Evolutionary conservation across 2,329 filamentous ascomycete species (phyloP), one percentile per base, ranked within the genome.

Genomic region (Sporothrix luriei): DNA sequence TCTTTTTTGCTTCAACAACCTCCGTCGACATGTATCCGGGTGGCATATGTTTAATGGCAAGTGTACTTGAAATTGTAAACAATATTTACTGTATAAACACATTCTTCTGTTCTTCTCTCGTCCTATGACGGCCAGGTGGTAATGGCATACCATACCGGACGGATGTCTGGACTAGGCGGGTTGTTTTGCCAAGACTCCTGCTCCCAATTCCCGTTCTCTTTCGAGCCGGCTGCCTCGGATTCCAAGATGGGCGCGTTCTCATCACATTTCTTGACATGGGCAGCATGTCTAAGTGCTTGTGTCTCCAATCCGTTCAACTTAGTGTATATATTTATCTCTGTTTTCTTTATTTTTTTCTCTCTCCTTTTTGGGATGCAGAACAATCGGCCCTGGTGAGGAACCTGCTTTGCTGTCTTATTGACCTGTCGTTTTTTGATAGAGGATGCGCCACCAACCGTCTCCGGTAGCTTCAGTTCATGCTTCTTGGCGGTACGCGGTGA

Each of bases 401-500:
- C 9, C 5, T 46, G 57, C 38, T 62, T 62, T 46, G 57, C 46
- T 62, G 57, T 62, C 21, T 43, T 57, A n/a, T 62, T 6, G 57
- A 62, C 21, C 11, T 43, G 38, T 62, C 57, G 57, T 62, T 46
- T 62, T 62, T 26, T 19, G 38, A 19, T 13, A 26, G 21, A 24
- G 21, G 38, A 9, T 16, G 55, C n/a, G 21, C 16, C 55, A 61
- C 33, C 55, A 10, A 24, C 43, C 9, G 10, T 61, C 11, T 40
- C 13, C 43, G 55, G 10, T 61, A 43, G 55, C 33, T 59, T 29
- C 2, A 16, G 5, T 38, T 29, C 19, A 33, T 9, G 33, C 33
- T 33, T 33, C 55, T 59, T 59, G 55, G 55, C 55, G 29, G 26
- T 19, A 55, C 21, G 1, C 33, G 19, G 19, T 33, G 43, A 33